Evolutionary conservation across 805 yeast species (phyloP).

Genomic region (Alloascoidea africana): DNA sequence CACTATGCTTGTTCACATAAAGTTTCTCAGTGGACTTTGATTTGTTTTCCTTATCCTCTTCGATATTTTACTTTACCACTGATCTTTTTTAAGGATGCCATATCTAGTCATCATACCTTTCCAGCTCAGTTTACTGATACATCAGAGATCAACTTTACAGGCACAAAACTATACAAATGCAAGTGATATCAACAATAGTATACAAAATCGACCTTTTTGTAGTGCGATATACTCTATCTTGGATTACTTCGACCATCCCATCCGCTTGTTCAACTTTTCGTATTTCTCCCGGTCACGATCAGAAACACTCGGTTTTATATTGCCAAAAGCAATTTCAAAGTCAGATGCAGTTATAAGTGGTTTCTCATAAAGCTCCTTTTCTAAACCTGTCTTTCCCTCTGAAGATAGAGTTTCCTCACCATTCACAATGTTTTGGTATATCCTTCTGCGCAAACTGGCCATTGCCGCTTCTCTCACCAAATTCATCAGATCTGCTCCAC

Average conservation of each 20-base stretch:
- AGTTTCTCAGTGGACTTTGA: too few species aligned
- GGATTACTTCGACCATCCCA: conserved; percentile 58
- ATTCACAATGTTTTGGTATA: conserved; percentile 31
- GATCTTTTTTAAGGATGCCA: too few species aligned
- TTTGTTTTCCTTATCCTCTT: too few species aligned
- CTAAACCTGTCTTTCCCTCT: conserved; percentile 6
- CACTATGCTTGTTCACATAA: too few species aligned
- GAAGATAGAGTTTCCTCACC: conserved; percentile 17
- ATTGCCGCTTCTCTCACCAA: conserved; percentile 82
- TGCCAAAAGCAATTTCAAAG: conserved; percentile 53
- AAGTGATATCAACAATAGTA: too few species aligned
- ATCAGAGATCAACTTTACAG: too few species aligned
- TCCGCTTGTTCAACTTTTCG: conserved; percentile 52
- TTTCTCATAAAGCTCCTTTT: conserved; percentile 13
- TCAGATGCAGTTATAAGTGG: conserved; percentile 46
- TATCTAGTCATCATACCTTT: too few species aligned
- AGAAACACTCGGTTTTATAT: conserved; percentile 81
- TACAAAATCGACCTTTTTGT: too few species aligned
- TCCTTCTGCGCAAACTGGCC: conserved; percentile 59
- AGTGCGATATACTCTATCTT: too few species aligned
- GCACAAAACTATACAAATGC: too few species aligned
- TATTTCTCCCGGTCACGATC: conserved; percentile 71
- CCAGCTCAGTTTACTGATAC: too few species aligned
- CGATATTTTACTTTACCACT: too few species aligned
- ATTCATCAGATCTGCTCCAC: conserved; percentile 94